Percentiles rank a stretch among this genome's conserved stretches.
Evolutionary conservation across 192 early-diverging fungal species (phyloP).

Genomic region (Entophlyctis luteolus): DNA sequence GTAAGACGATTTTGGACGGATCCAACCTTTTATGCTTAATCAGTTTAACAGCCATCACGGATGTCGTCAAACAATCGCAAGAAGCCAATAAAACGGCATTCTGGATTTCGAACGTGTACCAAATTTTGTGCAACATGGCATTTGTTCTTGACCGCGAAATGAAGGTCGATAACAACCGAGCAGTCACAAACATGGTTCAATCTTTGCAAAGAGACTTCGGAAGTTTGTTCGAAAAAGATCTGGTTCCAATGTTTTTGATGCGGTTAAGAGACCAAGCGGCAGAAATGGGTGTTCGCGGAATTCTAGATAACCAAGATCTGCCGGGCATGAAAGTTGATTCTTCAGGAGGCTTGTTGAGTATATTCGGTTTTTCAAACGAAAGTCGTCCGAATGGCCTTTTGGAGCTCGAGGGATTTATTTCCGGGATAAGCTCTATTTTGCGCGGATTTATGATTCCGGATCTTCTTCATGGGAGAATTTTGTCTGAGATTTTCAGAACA

Average conservation of each 20-base stretch:
- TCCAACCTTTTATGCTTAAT: too few relatives aligned
- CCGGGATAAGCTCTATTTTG: slow-evolving; percentile 77
- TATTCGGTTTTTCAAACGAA: background rate
- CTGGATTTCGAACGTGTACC: slow-evolving; percentile 89
- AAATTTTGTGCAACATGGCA: slow-evolving; percentile 72
- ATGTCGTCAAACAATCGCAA: slow-evolving; percentile 36
- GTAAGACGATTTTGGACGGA: too few relatives aligned
- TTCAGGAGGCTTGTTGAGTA: background rate
- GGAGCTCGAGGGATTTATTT: slow-evolving; percentile 75
- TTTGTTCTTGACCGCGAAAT: slow-evolving; percentile 22
- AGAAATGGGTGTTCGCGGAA: slow-evolving; percentile 79
- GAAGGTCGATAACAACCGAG: slow-evolving; percentile 47
- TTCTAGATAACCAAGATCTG: slow-evolving; percentile 81
- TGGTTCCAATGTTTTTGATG: slow-evolving; percentile 85
- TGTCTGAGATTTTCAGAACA: slow-evolving; percentile 79
- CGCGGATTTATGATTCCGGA: slow-evolving; percentile 81
- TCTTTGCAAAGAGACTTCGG: slow-evolving; percentile 73
- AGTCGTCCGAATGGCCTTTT: slow-evolving; percentile 64
- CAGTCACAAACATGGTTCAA: slow-evolving; percentile 61
- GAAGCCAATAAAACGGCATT: slow-evolving; percentile 70
- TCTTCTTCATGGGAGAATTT: slow-evolving; percentile 72
- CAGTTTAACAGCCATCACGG: slow-evolving; percentile 12
- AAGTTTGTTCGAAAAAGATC: slow-evolving; percentile 73
- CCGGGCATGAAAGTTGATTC: slow-evolving; percentile 81
- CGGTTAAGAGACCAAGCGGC: slow-evolving; percentile 77